Evolutionary conservation across 2,329 filamentous ascomycete species (phyloP).

Genomic region (Aspergillus brasiliensis): DNA sequence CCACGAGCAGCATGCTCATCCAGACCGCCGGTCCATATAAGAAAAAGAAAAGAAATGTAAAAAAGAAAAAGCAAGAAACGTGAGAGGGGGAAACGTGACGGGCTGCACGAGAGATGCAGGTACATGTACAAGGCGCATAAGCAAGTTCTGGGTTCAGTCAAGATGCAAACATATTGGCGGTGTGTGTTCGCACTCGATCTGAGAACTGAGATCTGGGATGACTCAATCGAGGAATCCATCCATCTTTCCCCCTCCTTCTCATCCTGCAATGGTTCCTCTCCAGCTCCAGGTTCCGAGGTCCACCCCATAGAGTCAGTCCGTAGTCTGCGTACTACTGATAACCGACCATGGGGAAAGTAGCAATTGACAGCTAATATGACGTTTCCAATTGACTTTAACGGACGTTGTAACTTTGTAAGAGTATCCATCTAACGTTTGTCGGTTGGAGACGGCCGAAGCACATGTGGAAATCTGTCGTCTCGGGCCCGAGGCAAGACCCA

Average conservation of each 20-base stretch:
- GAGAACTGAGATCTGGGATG: background rate
- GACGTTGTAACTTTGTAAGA: background rate
- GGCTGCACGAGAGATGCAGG: constrained; percentile 1
- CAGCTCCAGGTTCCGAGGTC: background rate
- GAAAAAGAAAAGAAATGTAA: no score
- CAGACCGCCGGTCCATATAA: background rate
- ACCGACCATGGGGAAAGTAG: background rate
- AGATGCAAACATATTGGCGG: background rate
- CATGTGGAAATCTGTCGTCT: background rate
- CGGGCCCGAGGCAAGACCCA: constrained; percentile 12
- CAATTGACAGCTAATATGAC: background rate
- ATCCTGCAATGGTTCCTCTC: constrained; percentile 1
- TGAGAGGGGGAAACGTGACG: background rate
- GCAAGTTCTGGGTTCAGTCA: background rate
- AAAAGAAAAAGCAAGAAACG: background rate
- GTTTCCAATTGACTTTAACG: background rate
- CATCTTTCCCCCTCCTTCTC: background rate
- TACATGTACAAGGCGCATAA: background rate
- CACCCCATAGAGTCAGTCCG: background rate
- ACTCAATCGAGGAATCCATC: background rate
- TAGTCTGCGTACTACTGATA: no score
- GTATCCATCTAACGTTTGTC: background rate
- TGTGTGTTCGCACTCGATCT: background rate
- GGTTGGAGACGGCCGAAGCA: constrained; percentile 12
- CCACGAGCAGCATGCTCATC: background rate